Base-by-base conservation (phyloP, 2,329 filamentous ascomycete species). In the Colletotrichum euphorbiae region DNA sequence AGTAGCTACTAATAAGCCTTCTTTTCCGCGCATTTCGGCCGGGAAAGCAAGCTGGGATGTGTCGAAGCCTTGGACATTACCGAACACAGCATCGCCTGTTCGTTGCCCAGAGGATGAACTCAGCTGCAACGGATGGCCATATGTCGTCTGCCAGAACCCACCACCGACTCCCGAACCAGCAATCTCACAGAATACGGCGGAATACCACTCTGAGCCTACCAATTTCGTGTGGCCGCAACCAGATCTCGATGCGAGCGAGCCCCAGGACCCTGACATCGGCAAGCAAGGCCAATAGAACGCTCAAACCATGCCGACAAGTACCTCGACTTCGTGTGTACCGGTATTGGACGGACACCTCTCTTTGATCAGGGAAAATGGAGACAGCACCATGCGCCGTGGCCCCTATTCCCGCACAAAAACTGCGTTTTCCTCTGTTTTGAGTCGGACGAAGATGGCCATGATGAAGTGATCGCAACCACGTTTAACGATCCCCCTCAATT, bases 221-320 rank as follows among this genome's bases (percentile, higher is more conserved):
- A 36, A 56, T 13, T 46, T 51, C 38, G 28, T 62, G 17, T 65
- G 65, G 54, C 24, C 54, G 54, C 55, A 54, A 45, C 21, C 54
- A 68, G 61, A 68, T 65, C 65, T 68, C 65, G 61, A 65, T 68
- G 65, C 46, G 65, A 65, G 42, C 54, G 9, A 58, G 61, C 48
- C 61, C 61, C 65, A 68, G 65, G 65, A 68, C 65, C 65, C 65
- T 68, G 65, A 59, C 65, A 68, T 65, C 61, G 65, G 65, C 61
- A 59, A 58, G 43, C 63, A 43, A 43, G 58, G 58, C 63, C 50
- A 21, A 54, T 50, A 46, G 38, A 31, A 55, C 54, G 54, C 61
- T 28, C 19, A 24, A 65, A 42, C 61, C 61, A 58, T 68, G 61
- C 65, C 17, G 21, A 54, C 33, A 68, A 65, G 65, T 68, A 65